These are phyloP conservation scores for Backusella liffmaniae DNA, from an alignment of 192 early-diverging fungal species.

Conservation along the genomic window DNA sequence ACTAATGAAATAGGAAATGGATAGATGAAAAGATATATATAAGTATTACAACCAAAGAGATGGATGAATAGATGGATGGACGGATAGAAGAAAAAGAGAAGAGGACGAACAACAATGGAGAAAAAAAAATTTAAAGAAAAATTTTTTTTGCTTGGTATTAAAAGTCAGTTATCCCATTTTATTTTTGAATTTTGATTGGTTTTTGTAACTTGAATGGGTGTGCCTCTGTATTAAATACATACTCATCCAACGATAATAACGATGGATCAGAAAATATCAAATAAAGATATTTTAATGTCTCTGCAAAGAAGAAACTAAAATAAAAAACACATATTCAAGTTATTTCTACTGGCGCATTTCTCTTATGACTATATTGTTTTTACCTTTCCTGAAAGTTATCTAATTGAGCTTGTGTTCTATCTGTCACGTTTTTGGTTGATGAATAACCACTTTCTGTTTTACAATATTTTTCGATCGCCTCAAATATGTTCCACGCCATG, in stretches of 20 bases:
- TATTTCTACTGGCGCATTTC: neutral
- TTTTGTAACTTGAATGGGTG: conserved; percentile 58
- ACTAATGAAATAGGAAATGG: neutral
- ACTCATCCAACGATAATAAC: conserved; percentile 53
- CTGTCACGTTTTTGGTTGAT: conserved; percentile 16
- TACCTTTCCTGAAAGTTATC: conserved; percentile 32
- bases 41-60: neutral
- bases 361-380: conserved; percentile 1
- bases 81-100: neutral
- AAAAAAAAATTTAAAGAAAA: neutral
- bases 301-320: conserved; percentile 62
- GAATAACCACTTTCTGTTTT: conserved; percentile 27
- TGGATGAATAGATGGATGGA: conserved; percentile 14
- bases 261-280: conserved; percentile 58
- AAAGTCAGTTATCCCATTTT: neutral
- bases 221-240: conserved; percentile 74
- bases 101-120: neutral
- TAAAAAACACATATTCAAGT: neutral
- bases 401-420: neutral
- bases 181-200: conserved; percentile 21
- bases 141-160: neutral
- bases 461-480: conserved; percentile 32
- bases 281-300: conserved; percentile 76
- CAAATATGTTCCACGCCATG: conserved; percentile 63
- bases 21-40: neutral